A percentile compares a stretch with the other conserved stretches of the same genome.
phyloP scores from a whole-genome alignment of 2,329 filamentous ascomycete genomes.

The Akanthomyces uredinophilus region DNA sequence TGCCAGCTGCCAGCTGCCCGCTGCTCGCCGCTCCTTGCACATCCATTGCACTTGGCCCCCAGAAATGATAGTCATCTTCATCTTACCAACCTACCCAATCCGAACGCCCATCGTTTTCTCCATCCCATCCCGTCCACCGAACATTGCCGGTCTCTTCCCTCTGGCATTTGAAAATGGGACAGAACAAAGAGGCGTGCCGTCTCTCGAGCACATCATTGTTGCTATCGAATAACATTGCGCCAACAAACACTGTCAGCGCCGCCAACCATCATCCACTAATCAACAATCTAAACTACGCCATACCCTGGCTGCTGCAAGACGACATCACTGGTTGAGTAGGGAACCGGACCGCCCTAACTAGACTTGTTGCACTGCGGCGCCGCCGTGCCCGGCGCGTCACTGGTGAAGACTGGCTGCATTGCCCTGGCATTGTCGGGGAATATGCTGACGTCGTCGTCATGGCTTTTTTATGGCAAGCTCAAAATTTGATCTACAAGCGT shows the following conservation, averaged over 20 bases:
- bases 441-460: background rate
- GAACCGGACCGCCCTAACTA: background rate
- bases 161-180: background rate
- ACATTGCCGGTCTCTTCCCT: background rate
- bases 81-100: too few relatives aligned
- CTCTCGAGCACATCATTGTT: background rate
- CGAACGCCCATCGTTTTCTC: background rate
- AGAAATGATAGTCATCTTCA: background rate
- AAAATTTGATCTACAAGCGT: background rate
- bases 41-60: background rate
- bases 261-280: conserved; percentile 1
- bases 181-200: background rate
- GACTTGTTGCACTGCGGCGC: background rate
- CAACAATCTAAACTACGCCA: background rate
- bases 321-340: background rate
- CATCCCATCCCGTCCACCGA: background rate
- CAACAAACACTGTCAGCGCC: background rate
- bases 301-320: background rate
- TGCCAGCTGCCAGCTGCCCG: background rate
- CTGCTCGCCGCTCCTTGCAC: background rate
- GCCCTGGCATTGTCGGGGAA: background rate
- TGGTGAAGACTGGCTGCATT: background rate
- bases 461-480: background rate
- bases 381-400: background rate
- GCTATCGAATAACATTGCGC: background rate